Evolutionary conservation across 139 green algal species (phyloP).

Genomic region (Gonium pectorale): DNA sequence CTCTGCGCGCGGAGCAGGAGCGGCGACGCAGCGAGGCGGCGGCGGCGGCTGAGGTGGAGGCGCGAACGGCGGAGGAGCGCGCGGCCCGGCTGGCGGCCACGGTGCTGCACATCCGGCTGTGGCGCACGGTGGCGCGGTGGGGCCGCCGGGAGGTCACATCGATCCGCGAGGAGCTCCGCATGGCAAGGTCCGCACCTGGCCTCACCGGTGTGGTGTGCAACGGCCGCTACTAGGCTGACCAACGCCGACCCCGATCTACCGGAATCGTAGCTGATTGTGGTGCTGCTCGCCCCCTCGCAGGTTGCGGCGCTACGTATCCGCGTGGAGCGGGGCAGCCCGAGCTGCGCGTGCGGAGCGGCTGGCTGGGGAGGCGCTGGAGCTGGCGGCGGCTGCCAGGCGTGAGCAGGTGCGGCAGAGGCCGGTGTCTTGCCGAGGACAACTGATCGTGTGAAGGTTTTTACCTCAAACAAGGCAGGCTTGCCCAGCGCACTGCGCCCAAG

Average conservation of each 20-base stretch:
- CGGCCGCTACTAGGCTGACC: too few relatives aligned
- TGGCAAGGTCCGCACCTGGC: not conserved
- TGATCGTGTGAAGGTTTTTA: too few relatives aligned
- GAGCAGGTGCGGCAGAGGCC: conserved; percentile 16
- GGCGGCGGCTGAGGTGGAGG: conserved; percentile 12
- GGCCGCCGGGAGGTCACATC: not conserved
- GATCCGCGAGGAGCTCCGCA: not conserved
- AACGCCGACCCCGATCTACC: too few relatives aligned
- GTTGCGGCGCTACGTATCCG: not conserved
- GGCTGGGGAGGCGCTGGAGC: conserved; percentile 32
- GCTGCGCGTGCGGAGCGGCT: not conserved
- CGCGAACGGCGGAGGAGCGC: not conserved
- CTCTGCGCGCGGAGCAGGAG: not conserved
- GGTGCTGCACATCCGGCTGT: conserved; percentile 20
- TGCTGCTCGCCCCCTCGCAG: not conserved
- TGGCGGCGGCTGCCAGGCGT: not conserved
- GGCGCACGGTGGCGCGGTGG: not conserved
- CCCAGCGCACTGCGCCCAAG: too few relatives aligned
- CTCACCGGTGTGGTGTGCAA: too few relatives aligned
- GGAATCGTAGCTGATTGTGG: too few relatives aligned
- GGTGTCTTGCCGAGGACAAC: too few relatives aligned
- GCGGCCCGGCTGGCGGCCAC: conserved; percentile 2
- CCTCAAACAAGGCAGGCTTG: too few relatives aligned
- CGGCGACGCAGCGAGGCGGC: conserved; percentile 2
- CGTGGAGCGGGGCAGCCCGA: not conserved